Evolutionary conservation across 257 asterid species (phyloP), one percentile per base, ranked within the genome.

Genomic region (Gentiana straminea): DNA sequence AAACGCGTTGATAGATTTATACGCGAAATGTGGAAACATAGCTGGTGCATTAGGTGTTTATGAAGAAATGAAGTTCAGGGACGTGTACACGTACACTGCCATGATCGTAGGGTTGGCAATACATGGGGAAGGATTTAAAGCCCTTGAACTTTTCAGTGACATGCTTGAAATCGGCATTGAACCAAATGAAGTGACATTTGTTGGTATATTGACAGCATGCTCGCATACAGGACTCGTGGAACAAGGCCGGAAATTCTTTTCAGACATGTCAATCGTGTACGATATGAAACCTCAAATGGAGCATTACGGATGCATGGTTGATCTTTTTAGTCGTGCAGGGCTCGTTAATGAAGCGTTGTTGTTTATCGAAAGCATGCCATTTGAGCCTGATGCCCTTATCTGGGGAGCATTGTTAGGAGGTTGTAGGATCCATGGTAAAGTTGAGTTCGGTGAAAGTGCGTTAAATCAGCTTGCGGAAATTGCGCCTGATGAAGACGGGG

Each of bases 1-100:
- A 13, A 79, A 72, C 67, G 78, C 81, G 5, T 76, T 78, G 32
- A 68, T 78, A 33, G 81, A 78, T 64, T 69, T 72, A 79, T 78
- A 78, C 43, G 67, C 77, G 1, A 78, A 78, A 60, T 72, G 84
- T 64, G 79, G 81, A 45, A 67, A 62, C 71, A 49, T 72, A 52
- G 51, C 13, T 7, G 55, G 48, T 8, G 73, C 71, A 15, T 49
- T 64, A 10, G 54, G 62, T 13, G 63, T 75, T 46, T 75, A 69
- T 59, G 48, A 63, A 41, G 33, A 46, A 44, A 68, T 69, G 72
- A 54, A 56, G 13, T 24, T 32, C 35, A 75, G 59, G 65, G 80
- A 75, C 58, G 65, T 71, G 8, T 75, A 63, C 44, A 53, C 80
- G 57, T 75, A 70, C 52, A 64, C 72, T 39, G 48, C 77, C 36